Conservation (phyloP, 1,139 yeast species). For the Blastobotrys ciferrii region DNA sequence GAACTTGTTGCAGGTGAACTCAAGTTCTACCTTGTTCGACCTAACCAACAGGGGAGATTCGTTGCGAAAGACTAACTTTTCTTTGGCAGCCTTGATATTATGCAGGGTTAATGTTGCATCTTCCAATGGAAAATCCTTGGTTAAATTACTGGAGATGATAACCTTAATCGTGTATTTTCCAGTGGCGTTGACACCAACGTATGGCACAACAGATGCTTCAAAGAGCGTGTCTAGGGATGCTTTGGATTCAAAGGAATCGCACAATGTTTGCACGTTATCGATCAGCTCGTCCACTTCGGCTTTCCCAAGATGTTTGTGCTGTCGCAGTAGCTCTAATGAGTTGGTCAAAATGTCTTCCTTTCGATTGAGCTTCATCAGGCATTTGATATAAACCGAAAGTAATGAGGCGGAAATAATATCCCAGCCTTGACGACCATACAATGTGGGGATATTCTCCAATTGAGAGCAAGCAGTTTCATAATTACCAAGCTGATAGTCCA, state of each 20-base stretch:
- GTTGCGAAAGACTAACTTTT: slow-evolving; percentile 12
- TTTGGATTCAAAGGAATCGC: slow-evolving; percentile 16
- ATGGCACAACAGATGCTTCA: slow-evolving; percentile 24
- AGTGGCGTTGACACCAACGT: slow-evolving; percentile 8
- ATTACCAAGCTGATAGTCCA: slow-evolving; percentile 58
- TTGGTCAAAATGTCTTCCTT: slow-evolving; percentile 28
- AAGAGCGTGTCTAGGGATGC: slow-evolving; percentile 24
- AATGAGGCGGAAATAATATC: slow-evolving; percentile 62
- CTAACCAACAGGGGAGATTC: slow-evolving; percentile 11
- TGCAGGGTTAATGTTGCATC: slow-evolving; percentile 17
- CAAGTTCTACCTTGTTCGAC: slow-evolving; percentile 12
- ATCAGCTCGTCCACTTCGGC: slow-evolving; percentile 21
- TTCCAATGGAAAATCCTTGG: slow-evolving; percentile 20
- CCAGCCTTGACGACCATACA: slow-evolving; percentile 73
- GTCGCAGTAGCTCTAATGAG: slow-evolving; percentile 35
- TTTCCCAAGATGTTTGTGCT: slow-evolving; percentile 24
- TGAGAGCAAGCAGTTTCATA: slow-evolving; percentile 61
- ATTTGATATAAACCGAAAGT: slow-evolving; percentile 63
- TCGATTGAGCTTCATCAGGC: slow-evolving; percentile 51
- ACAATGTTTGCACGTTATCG: slow-evolving; percentile 21
- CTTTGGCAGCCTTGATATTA: slow-evolving; percentile 8
- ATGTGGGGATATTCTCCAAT: slow-evolving; percentile 64
- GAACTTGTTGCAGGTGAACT: slow-evolving; percentile 27
- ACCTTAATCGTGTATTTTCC: slow-evolving; percentile 11
- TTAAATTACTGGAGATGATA: slow-evolving; percentile 4